Evolutionary conservation across 2,329 filamentous ascomycete species (phyloP), one percentile per base, ranked within the genome.

Genomic region (Ophiostoma novo-ulmi): DNA sequence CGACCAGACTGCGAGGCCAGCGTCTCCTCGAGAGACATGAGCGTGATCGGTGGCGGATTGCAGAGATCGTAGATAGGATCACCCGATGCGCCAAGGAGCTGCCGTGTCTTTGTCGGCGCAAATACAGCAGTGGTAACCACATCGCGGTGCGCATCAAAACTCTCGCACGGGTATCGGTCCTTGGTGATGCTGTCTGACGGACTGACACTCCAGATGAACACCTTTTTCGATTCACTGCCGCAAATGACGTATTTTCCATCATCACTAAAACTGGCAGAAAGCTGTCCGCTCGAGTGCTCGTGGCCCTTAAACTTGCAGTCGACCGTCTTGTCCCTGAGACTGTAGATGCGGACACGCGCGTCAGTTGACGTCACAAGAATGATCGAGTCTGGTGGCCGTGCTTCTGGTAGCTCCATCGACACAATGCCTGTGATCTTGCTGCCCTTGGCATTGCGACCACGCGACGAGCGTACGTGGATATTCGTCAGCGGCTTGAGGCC

Each of bases 401-500:
- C 7, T 13, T 61, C 22, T 3, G 72, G 70, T 39, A 69, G 68
- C 48, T 85, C 85, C 14, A 80, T 78, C 8, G 78, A 71, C 76
- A 94, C 89, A 69, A 99, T 97, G 7, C 93, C 94, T 0, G 95
- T 98, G 75, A 99, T 97, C 78, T 99, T 99, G 81, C 93, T 97
- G 6, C 94, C 94, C 78, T 97, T 97, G 5, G 94, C 91, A 77
- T 97, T 98, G 77, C 93, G 94, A 2, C 95, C 94, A 72, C 94
- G 87, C 0, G 93, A 93, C 0, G 94, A 97, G 64, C 94, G 89
- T n/a, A 97, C 94, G 74, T 97, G 93, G 39, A 98, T 89, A 77
- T 97, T 93, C 1, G 90, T 91, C 74, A 92, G 87, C 69, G 90
- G 87, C 76, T 92, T 95, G 68, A 99, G 81, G 0, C 93, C 93